Conservation (phyloP, 257 asterid genomes). For the Penstemon eatonii region DNA sequence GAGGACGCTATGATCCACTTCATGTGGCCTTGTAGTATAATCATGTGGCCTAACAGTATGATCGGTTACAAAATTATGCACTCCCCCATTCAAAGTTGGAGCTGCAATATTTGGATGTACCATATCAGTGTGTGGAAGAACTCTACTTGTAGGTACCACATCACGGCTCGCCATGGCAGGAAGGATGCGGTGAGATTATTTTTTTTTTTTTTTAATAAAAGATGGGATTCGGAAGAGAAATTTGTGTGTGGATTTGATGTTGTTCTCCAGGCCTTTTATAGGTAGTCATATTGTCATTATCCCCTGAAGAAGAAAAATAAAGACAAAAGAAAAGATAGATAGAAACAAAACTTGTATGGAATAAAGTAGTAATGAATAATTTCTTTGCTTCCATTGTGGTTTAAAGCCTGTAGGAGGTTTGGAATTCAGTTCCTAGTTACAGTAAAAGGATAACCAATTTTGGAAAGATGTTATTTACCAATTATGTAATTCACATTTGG, state of each 20-base stretch:
- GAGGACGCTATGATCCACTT: slow-evolving; percentile 21
- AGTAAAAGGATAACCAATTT: neutral
- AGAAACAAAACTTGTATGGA: slow-evolving; percentile 27
- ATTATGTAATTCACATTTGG: slow-evolving; percentile 25
- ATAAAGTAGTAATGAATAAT: slow-evolving; percentile 51
- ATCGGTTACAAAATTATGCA: slow-evolving; percentile 20
- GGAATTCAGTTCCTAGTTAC: slow-evolving; percentile 38
- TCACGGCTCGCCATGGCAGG: slow-evolving; percentile 34
- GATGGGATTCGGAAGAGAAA: neutral
- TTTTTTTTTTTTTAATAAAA: neutral
- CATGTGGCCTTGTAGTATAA: slow-evolving; percentile 20
- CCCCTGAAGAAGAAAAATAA: slow-evolving; percentile 7
- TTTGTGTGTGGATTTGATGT: slow-evolving; percentile 28
- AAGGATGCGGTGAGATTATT: neutral
- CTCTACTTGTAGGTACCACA: slow-evolving; percentile 12
- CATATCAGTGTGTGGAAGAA: slow-evolving; percentile 7
- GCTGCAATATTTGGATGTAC: neutral
- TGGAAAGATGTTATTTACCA: neutral
- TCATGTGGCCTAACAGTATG: neutral
- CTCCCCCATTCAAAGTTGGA: slow-evolving; percentile 10
- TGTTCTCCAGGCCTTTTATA: slow-evolving; percentile 37
- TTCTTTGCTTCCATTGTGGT: slow-evolving; percentile 63
- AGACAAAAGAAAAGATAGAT: neutral
- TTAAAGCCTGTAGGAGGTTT: slow-evolving; percentile 40
- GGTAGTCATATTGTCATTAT: slow-evolving; percentile 1